phyloP scores from a whole-genome alignment of 2,329 filamentous ascomycete species.

The Thelonectria discophora region DNA sequence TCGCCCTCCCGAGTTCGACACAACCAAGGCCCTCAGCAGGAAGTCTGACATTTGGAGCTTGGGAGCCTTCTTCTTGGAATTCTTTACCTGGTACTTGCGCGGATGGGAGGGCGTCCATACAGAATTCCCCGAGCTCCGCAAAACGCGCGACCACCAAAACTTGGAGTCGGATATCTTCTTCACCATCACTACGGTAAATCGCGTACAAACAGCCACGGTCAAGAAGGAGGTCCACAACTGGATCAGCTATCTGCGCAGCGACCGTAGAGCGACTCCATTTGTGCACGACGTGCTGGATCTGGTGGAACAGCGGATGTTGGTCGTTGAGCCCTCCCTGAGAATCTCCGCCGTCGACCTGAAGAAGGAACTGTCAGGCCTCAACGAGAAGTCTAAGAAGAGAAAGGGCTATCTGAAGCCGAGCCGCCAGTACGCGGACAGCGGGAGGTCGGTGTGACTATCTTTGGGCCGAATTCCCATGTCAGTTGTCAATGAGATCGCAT shows the following conservation, averaged over 20 bases:
- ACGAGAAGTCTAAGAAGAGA: background rate
- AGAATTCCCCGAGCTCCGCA: background rate
- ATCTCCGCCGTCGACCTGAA: background rate
- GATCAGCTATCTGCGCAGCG: background rate
- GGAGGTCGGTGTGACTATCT: background rate
- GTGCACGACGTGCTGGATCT: background rate
- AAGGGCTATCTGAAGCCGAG: background rate
- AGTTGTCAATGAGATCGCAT: background rate
- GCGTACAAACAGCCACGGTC: background rate
- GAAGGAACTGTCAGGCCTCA: background rate
- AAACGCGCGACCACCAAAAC: background rate
- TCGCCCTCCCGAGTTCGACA: constrained; percentile 5
- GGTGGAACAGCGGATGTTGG: background rate
- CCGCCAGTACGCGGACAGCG: background rate
- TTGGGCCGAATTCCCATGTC: background rate
- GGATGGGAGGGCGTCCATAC: background rate
- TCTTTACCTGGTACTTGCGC: constrained; percentile 2
- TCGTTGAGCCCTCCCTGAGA: background rate
- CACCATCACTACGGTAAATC: background rate
- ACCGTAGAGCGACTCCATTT: background rate
- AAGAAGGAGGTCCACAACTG: background rate
- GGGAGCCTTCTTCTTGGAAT: background rate
- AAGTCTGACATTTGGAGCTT: constrained; percentile 12
- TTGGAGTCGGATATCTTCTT: background rate
- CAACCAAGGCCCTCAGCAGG: background rate